A percentile compares a stretch with the other conserved stretches of the same genome.
Evolutionary conservation across 2,329 filamentous ascomycete species (phyloP).

Genomic region (Aureobasidium namibiae): DNA sequence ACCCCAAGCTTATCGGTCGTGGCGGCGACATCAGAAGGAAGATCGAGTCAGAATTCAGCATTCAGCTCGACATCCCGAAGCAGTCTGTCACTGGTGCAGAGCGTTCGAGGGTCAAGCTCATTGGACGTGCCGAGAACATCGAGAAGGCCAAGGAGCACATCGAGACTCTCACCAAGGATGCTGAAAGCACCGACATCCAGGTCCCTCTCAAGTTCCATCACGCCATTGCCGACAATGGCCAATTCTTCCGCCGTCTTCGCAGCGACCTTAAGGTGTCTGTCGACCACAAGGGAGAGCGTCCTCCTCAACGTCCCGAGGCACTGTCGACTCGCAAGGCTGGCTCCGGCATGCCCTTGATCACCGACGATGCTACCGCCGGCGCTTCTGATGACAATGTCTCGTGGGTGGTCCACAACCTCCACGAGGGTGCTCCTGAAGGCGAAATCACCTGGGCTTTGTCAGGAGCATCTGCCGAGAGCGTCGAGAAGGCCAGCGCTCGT

Average conservation of each 20-base stretch:
- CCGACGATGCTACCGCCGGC: slow-evolving; percentile 54
- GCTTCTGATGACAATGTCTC: slow-evolving; percentile 60
- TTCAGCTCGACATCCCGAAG: slow-evolving; percentile 83
- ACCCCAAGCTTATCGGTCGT: slow-evolving; percentile 82
- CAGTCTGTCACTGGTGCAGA: slow-evolving; percentile 61
- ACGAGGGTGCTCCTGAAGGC: slow-evolving; percentile 55
- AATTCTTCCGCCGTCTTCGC: slow-evolving; percentile 84
- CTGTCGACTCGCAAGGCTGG: slow-evolving; percentile 43
- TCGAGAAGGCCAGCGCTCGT: slow-evolving; percentile 70
- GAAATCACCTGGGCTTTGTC: slow-evolving; percentile 81
- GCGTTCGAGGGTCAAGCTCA: slow-evolving; percentile 77
- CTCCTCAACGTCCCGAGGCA: slow-evolving; percentile 58
- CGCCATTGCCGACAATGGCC: slow-evolving; percentile 74
- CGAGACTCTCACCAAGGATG: slow-evolving; percentile 66
- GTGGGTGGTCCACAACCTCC: slow-evolving; percentile 74
- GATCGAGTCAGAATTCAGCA: slow-evolving; percentile 76
- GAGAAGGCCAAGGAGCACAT: slow-evolving; percentile 85
- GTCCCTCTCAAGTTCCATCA: slow-evolving; percentile 81
- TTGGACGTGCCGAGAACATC: slow-evolving; percentile 69
- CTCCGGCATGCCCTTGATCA: slow-evolving; percentile 76
- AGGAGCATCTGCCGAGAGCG: slow-evolving; percentile 61
- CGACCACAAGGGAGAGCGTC: slow-evolving; percentile 74
- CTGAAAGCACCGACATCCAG: slow-evolving; percentile 79
- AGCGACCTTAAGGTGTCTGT: slow-evolving; percentile 83
- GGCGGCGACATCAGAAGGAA: slow-evolving; percentile 80